phyloP scores from a whole-genome alignment of 129 eudicot species.

The Ambrosia trifida region DNA sequence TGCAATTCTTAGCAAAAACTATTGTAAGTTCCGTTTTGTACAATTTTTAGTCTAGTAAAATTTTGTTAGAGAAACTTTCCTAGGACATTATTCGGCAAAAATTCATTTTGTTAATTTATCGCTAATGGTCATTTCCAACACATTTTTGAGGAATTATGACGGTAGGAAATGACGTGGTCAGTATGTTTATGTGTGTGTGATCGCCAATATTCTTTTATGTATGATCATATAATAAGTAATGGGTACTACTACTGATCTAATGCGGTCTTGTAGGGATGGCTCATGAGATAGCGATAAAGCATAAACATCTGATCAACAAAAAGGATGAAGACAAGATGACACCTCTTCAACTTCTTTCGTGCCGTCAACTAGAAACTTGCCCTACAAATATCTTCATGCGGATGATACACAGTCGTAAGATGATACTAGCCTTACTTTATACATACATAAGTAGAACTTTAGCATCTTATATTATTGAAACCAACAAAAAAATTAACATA shows the following conservation, averaged over 20 bases:
- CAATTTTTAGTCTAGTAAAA: not conserved
- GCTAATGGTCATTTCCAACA: too few species aligned
- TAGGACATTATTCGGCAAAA: too few species aligned
- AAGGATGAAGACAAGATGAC: slow-evolving; percentile 44
- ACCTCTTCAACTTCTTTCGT: slow-evolving; percentile 47
- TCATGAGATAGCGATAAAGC: slow-evolving; percentile 31
- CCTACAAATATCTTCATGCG: not conserved
- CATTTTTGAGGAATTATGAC: too few species aligned
- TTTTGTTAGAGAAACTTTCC: not conserved
- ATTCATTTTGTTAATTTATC: too few species aligned
- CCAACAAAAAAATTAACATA: too few species aligned
- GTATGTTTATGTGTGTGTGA: not conserved
- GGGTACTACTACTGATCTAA: not conserved
- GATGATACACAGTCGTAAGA: slow-evolving; percentile 28
- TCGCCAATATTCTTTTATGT: not conserved
- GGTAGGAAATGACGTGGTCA: too few species aligned
- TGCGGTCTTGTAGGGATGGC: slow-evolving; percentile 36
- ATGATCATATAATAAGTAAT: not conserved
- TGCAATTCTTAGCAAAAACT: slow-evolving; percentile 28
- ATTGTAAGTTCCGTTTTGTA: slow-evolving; percentile 26
- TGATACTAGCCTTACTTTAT: slow-evolving; percentile 10
- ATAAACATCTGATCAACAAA: slow-evolving; percentile 17
- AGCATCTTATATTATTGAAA: too few species aligned
- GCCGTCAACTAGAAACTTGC: slow-evolving; percentile 22
- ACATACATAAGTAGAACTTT: not conserved